A percentile compares a stretch with the other conserved stretches of the same genome.
phyloP scores from a whole-genome alignment of 768 basidiomycete genomes.

The Boletus speciosus region DNA sequence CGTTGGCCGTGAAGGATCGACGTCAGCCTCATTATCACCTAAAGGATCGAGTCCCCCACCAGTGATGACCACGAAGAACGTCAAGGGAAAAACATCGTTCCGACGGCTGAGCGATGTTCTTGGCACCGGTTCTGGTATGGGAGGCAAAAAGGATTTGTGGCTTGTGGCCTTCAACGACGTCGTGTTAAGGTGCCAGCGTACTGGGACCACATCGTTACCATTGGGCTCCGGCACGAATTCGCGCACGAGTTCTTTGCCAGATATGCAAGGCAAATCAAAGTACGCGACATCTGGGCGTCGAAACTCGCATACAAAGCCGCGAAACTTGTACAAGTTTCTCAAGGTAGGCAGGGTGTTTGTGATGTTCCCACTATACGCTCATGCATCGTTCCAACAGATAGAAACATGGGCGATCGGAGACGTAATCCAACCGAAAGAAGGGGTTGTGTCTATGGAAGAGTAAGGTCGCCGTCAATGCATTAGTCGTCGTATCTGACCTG shows the following conservation, averaged over 20 bases:
- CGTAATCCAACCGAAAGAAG: slow-evolving; percentile 70
- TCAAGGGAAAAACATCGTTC: slow-evolving; percentile 83
- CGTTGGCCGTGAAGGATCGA: slow-evolving; percentile 30
- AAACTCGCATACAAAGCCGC: slow-evolving; percentile 72
- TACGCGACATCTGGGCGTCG: slow-evolving; percentile 80
- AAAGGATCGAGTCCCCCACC: slow-evolving; percentile 36
- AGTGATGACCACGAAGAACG: slow-evolving; percentile 45
- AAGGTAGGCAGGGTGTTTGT: slow-evolving; percentile 50
- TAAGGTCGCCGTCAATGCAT: slow-evolving; percentile 38
- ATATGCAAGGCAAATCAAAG: slow-evolving; percentile 78
- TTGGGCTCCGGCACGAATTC: slow-evolving; percentile 65
- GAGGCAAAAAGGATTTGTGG: slow-evolving; percentile 87
- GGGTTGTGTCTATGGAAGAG: slow-evolving; percentile 90
- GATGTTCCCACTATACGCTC: background rate
- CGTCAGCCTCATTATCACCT: slow-evolving; percentile 13
- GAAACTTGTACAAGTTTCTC: slow-evolving; percentile 91
- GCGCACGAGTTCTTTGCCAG: slow-evolving; percentile 76
- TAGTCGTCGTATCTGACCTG: slow-evolving; percentile 6
- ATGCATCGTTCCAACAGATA: slow-evolving; percentile 48
- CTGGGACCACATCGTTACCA: slow-evolving; percentile 83
- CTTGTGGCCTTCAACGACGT: slow-evolving; percentile 96
- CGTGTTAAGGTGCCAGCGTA: slow-evolving; percentile 84
- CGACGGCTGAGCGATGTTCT: slow-evolving; percentile 90
- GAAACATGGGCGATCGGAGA: slow-evolving; percentile 86
- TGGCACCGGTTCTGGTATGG: slow-evolving; percentile 47